Conservation (phyloP, 768 basidiomycete species). For the Tulasnella sp. region DNA sequence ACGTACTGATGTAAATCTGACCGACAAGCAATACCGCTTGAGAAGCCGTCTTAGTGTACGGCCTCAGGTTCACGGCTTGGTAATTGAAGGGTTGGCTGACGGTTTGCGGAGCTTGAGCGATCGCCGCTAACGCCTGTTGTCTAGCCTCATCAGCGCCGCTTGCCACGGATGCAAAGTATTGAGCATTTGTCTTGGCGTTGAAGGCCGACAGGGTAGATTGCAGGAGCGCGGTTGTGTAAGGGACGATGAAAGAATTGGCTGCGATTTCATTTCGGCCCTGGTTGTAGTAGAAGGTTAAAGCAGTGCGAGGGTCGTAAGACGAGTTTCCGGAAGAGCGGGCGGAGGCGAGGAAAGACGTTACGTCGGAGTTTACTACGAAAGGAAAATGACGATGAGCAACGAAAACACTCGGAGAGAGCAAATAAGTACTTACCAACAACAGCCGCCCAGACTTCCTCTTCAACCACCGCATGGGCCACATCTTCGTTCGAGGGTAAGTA, state of each 20-base stretch:
- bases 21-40: constrained; percentile 33
- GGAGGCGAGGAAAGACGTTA: constrained; percentile 29
- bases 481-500: background rate
- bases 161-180: constrained; percentile 17
- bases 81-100: constrained; percentile 27
- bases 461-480: constrained; percentile 32
- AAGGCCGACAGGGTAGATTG: constrained; percentile 18
- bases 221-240: constrained; percentile 30
- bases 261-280: constrained; percentile 41
- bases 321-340: constrained; percentile 36
- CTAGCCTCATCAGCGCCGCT: constrained; percentile 29
- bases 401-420: too few species aligned
- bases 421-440: constrained; percentile 32
- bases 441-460: constrained; percentile 38
- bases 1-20: constrained; percentile 24
- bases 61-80: constrained; percentile 29
- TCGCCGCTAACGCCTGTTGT: constrained; percentile 32
- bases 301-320: constrained; percentile 32
- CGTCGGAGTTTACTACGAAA: constrained; percentile 32
- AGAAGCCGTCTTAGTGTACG: constrained; percentile 28
- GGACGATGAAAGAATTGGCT: constrained; percentile 35
- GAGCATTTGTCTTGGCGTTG: constrained; percentile 1
- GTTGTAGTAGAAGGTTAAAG: constrained; percentile 35
- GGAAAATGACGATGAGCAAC: background rate
- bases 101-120: constrained; percentile 30